Conservation (phyloP, 805 yeast genomes). For the Monosporozyma unispora region DNA sequence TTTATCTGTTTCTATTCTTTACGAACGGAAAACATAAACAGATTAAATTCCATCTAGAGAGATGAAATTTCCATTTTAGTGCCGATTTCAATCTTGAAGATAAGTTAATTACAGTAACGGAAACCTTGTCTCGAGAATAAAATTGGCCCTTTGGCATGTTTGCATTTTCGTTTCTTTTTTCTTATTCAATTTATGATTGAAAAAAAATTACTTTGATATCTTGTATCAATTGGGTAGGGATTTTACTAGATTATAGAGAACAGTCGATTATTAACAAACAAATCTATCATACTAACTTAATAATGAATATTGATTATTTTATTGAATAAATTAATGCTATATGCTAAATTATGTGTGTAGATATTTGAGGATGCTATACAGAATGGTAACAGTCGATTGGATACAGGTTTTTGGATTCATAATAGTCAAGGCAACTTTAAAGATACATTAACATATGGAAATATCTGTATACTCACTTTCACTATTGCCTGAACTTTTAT, state of each 20-base stretch:
- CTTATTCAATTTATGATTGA: background rate
- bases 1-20: background rate
- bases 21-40: background rate
- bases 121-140: background rate
- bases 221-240: too few relatives aligned
- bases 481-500: background rate
- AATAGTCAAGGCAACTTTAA: background rate
- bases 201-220: too few relatives aligned
- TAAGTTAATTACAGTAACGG: too few relatives aligned
- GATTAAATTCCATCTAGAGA: background rate
- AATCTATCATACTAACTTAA: background rate
- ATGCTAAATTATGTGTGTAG: background rate
- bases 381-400: background rate
- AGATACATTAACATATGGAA: background rate
- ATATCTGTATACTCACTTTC: background rate
- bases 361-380: background rate
- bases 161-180: background rate
- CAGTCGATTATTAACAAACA: background rate
- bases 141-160: background rate
- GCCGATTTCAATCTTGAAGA: background rate
- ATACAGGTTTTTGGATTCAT: background rate
- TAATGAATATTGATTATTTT: background rate
- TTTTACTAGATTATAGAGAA: background rate
- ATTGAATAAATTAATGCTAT: background rate
- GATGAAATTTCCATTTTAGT: background rate